Evolutionary conservation across 768 basidiomycete species (phyloP).

Genomic region (Calocybe indica): DNA sequence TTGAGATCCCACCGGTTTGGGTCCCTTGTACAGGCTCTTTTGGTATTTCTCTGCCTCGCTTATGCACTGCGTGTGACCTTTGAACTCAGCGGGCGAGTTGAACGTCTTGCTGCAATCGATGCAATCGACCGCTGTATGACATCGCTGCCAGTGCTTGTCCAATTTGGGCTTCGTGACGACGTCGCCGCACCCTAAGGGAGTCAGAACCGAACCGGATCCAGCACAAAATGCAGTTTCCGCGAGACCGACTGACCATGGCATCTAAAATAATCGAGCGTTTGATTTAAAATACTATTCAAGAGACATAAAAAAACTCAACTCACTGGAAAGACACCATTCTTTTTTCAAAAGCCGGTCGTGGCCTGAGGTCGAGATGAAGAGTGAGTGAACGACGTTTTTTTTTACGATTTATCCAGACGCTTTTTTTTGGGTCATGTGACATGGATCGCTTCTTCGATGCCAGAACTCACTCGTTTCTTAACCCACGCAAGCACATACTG

Average conservation of each 20-base stretch:
- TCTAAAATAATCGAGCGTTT: slow-evolving; percentile 27
- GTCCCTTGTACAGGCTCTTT: slow-evolving; percentile 78
- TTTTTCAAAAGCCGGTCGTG: too few relatives aligned
- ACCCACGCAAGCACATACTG: too few relatives aligned
- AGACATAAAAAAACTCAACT: slow-evolving; percentile 15
- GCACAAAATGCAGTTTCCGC: background rate
- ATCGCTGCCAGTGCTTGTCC: slow-evolving; percentile 65
- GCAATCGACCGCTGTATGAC: slow-evolving; percentile 69
- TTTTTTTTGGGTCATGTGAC: too few relatives aligned
- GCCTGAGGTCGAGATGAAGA: slow-evolving; percentile 2
- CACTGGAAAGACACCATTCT: slow-evolving; percentile 73
- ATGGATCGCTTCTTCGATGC: too few relatives aligned
- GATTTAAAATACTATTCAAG: background rate
- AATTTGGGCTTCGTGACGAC: slow-evolving; percentile 93
- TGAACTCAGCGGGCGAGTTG: slow-evolving; percentile 68
- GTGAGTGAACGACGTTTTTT: slow-evolving; percentile 4
- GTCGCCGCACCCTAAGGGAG: slow-evolving; percentile 62
- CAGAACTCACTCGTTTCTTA: too few relatives aligned
- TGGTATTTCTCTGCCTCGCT: slow-evolving; percentile 93
- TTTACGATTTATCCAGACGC: too few relatives aligned
- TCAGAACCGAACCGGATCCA: slow-evolving; percentile 1
- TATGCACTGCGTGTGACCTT: slow-evolving; percentile 78
- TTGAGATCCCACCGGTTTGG: slow-evolving; percentile 42
- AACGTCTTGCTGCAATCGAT: slow-evolving; percentile 90
- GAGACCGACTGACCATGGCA: slow-evolving; percentile 55